phyloP scores from a whole-genome alignment of 108 stramenopile species.

The Chaetoceros tenuissimus region DNA sequence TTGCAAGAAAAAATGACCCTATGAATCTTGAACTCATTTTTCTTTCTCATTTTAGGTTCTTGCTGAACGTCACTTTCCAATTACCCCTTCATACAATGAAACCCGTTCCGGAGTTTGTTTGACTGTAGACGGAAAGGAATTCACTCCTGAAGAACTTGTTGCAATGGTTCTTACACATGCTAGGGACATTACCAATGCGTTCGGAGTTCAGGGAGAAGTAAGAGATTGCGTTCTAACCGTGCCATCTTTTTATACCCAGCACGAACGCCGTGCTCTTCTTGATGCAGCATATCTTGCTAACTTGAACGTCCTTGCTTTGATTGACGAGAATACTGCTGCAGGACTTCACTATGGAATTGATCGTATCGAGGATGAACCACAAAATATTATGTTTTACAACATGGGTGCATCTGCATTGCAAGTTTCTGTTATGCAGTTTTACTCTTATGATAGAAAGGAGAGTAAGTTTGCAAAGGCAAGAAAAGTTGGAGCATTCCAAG shows the following conservation, averaged over 20 bases:
- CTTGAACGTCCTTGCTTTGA: slow-evolving; percentile 88
- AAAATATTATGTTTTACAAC: slow-evolving; percentile 95
- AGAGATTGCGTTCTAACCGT: slow-evolving; percentile 94
- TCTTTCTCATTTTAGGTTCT: slow-evolving; percentile 26
- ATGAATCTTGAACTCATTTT: too few relatives aligned
- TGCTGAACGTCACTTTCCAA: slow-evolving; percentile 67
- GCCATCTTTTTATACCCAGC: slow-evolving; percentile 91
- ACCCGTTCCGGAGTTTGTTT: slow-evolving; percentile 65
- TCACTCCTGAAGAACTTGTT: slow-evolving; percentile 94
- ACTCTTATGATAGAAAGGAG: slow-evolving; percentile 53
- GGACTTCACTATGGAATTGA: slow-evolving; percentile 97
- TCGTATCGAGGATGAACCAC: slow-evolving; percentile 71
- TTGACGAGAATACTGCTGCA: slow-evolving; percentile 98
- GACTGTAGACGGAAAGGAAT: slow-evolving; percentile 54
- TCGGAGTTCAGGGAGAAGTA: slow-evolving; percentile 58
- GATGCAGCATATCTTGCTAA: slow-evolving; percentile 93
- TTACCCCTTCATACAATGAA: slow-evolving; percentile 69
- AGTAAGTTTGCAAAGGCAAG: slow-evolving; percentile 66
- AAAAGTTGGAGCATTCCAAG: slow-evolving; percentile 86
- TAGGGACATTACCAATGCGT: slow-evolving; percentile 85
- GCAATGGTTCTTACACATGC: slow-evolving; percentile 95
- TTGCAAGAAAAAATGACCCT: not conserved
- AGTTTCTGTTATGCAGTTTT: slow-evolving; percentile 77
- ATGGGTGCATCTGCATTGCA: slow-evolving; percentile 90
- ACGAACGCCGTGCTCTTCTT: slow-evolving; percentile 86